phyloP scores from a whole-genome alignment of 352 stramenopile species.

The Salisapilia sapeloensis region DNA sequence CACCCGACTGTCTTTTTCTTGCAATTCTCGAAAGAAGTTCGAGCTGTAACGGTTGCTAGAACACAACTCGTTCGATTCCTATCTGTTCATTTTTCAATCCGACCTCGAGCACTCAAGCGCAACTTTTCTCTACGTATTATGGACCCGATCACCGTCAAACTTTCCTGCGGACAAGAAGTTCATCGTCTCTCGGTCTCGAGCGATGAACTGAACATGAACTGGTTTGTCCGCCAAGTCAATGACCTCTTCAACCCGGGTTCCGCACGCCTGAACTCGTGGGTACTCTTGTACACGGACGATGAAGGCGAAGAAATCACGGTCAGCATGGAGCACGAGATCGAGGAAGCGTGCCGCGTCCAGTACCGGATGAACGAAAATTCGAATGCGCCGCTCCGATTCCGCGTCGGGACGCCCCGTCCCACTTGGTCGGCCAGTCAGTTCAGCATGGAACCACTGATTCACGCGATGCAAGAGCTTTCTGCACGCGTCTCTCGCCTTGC shows the following conservation, averaged over 20 bases:
- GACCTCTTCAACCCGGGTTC: slow-evolving; percentile 16
- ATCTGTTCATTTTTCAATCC: too few relatives aligned
- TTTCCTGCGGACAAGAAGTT: slow-evolving; percentile 29
- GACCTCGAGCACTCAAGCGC: too few relatives aligned
- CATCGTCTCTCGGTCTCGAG: slow-evolving; percentile 17
- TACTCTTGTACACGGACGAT: slow-evolving; percentile 51
- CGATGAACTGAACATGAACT: slow-evolving; percentile 19
- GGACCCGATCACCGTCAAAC: slow-evolving; percentile 25
- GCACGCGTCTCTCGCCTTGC: slow-evolving; percentile 16
- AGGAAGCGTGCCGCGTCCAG: slow-evolving; percentile 35
- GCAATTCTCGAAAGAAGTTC: too few relatives aligned
- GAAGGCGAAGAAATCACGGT: slow-evolving; percentile 53
- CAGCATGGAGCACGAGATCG: slow-evolving; percentile 24
- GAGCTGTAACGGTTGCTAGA: too few relatives aligned
- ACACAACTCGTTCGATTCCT: too few relatives aligned
- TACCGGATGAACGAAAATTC: slow-evolving; percentile 9
- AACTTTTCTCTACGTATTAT: too few relatives aligned
- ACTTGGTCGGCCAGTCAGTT: slow-evolving; percentile 28
- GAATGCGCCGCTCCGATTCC: slow-evolving; percentile 13
- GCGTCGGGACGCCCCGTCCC: slow-evolving; percentile 17
- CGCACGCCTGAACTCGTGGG: slow-evolving; percentile 12
- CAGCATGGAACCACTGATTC: slow-evolving; percentile 25
- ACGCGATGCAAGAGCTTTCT: slow-evolving; percentile 29
- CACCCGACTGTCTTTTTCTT: too few relatives aligned
- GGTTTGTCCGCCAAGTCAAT: slow-evolving; percentile 17